Evolutionary conservation across 148 eudicot species (phyloP).

Genomic region (Polygonum aviculare): DNA sequence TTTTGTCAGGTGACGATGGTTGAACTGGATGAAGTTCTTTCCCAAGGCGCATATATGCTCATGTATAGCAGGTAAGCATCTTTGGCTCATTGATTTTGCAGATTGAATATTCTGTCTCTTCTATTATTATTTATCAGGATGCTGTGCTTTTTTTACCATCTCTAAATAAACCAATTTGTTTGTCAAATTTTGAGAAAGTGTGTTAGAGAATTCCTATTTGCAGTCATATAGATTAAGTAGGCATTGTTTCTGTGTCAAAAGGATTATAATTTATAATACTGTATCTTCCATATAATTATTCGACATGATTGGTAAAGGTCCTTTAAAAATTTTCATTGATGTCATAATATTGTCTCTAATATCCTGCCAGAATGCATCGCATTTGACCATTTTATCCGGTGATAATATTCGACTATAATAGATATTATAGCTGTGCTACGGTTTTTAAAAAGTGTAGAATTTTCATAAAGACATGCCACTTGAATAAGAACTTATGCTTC

Average conservation of each 20-base stretch:
- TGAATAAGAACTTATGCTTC: neutral
- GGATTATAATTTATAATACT: neutral
- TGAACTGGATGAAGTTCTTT: slow-evolving; percentile 88
- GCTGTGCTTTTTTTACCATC: neutral
- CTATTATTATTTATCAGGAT: neutral
- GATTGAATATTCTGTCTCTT: neutral
- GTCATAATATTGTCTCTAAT: neutral
- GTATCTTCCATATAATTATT: neutral
- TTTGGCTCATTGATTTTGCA: neutral
- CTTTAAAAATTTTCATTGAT: neutral
- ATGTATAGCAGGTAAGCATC: slow-evolving; percentile 64
- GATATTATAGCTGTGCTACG: no score
- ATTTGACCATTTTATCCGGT: neutral
- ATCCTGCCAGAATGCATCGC: neutral
- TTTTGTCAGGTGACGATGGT: slow-evolving; percentile 54
- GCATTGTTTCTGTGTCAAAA: neutral
- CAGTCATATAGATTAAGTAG: neutral
- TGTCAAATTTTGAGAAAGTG: neutral
- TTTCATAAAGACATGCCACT: neutral
- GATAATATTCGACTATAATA: neutral
- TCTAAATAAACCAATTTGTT: neutral
- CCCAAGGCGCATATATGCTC: slow-evolving; percentile 98
- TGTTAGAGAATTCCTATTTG: neutral
- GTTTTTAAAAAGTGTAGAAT: neutral
- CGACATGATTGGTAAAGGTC: neutral